Base-by-base conservation (phyloP, 305 asterid species). In the Withania somnifera region DNA sequence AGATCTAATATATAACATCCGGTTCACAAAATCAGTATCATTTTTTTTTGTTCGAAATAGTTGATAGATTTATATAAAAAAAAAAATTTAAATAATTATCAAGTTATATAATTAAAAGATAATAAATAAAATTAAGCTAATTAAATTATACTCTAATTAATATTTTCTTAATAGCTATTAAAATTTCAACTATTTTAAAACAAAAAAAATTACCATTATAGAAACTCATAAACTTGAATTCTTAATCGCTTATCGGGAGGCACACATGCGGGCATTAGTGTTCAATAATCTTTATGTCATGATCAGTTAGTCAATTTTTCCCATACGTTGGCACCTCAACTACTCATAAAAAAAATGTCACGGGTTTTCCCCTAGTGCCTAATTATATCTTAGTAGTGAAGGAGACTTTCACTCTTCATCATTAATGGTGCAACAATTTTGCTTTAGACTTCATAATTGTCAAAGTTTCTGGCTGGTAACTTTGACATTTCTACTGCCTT, bases 241-340 rank as follows among this genome's bases (percentile, higher is more conserved):
- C 45, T 38, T 38, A 7, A 36, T 36, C 40, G 40, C 40, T 6
- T 5, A n/a, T 36, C 40, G 5, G 40, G 67, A 28, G 47, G 78
- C 78, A 85, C 87, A 81, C 87, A 85, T 81, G 90, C 78, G 83
- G 87, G 47, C 75, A 85, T 81, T 79, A 68, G 66, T 7, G 56
- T 36, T 83, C 80, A 85, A 87, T 87, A 85, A 81, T 87, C 83
- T 83, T 81, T 66, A 85, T 75, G 86, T 85, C 76, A 85, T 87
- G 84, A 87, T 85, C 84, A 71, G 11, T 77, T 42, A 22, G 63
- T 81, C 77, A 82, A 82, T 84, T 79, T n/a, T 81, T 11, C 26
- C 32, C 9, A 30, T 28, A 61, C 47, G 30, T 64, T 63, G 83
- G 63, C 20, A 30, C 42, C 78, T 64, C 60, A 47, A 32, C 17